phyloP scores from a whole-genome alignment of 257 asterid genomes.

The Hygrophila difformis region DNA sequence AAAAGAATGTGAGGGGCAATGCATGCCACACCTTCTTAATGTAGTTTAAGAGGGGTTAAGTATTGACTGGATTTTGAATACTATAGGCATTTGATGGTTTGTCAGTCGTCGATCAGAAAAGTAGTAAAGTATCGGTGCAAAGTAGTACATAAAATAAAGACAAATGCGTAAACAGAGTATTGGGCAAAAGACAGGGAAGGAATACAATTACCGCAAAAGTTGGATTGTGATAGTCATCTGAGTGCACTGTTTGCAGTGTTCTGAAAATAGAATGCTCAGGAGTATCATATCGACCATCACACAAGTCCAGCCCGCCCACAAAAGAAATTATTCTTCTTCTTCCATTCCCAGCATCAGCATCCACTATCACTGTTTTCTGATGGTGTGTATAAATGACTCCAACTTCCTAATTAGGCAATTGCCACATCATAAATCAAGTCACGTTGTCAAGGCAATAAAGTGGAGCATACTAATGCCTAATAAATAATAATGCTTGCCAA shows the following conservation, averaged over 20 bases:
- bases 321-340: constrained; percentile 72
- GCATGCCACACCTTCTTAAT: too few relatives aligned
- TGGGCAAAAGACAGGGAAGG: constrained; percentile 9
- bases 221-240: constrained; percentile 93
- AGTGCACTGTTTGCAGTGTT: constrained; percentile 58
- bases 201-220: constrained; percentile 55
- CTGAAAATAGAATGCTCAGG: constrained; percentile 75
- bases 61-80: too few relatives aligned
- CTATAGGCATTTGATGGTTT: too few relatives aligned
- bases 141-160: too few relatives aligned
- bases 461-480: too few relatives aligned
- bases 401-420: constrained; percentile 64
- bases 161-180: too few relatives aligned
- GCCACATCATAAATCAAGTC: constrained; percentile 10
- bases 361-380: constrained; percentile 91
- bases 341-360: constrained; percentile 88
- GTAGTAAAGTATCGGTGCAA: too few relatives aligned
- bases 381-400: constrained; percentile 94
- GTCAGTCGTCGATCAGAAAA: too few relatives aligned
- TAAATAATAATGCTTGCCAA: too few relatives aligned
- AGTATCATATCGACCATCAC: constrained; percentile 92
- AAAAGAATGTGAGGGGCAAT: too few relatives aligned
- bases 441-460: constrained; percentile 2
- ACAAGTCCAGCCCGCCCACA: constrained; percentile 91
- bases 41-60: too few relatives aligned